Evolutionary conservation across 352 stramenopile species (phyloP).

Genomic region (Halophytophthora polymorphica): DNA sequence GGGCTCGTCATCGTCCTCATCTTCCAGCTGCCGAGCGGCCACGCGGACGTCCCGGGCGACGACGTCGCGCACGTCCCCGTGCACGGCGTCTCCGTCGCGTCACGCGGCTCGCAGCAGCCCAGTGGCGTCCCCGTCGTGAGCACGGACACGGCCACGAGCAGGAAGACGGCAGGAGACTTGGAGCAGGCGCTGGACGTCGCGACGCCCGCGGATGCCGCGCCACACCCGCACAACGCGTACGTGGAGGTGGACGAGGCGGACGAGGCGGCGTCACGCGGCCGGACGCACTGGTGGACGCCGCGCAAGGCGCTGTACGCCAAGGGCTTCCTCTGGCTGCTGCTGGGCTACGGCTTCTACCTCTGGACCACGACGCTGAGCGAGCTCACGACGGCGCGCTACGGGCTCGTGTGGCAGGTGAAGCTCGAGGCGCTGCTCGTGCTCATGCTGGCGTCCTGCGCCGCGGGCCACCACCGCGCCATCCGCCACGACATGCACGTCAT

Average conservation of each 20-base stretch:
- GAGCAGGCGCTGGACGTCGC: constrained; percentile 19
- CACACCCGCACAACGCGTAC: constrained; percentile 57
- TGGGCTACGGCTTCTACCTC: constrained; percentile 62
- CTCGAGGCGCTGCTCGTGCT: constrained; percentile 63
- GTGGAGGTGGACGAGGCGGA: constrained; percentile 29
- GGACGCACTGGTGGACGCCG: constrained; percentile 21
- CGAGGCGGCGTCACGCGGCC: constrained; percentile 9
- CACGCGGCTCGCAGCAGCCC: constrained; percentile 5
- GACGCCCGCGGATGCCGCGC: constrained; percentile 30
- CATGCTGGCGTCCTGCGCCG: constrained; percentile 56
- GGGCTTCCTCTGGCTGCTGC: constrained; percentile 60
- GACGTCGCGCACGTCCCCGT: not conserved
- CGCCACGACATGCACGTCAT: constrained; percentile 74
- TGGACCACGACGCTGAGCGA: constrained; percentile 53
- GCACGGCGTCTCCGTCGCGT: constrained; percentile 2
- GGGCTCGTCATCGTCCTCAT: constrained; percentile 49
- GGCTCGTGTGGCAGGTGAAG: constrained; percentile 63
- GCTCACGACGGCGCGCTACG: constrained; percentile 42
- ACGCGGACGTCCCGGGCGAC: constrained; percentile 15
- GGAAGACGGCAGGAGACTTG: constrained; percentile 18
- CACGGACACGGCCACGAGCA: constrained; percentile 15
- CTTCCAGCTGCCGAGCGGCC: constrained; percentile 45
- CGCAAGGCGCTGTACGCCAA: constrained; percentile 46
- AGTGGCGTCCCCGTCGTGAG: constrained; percentile 9
- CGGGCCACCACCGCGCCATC: constrained; percentile 51